phyloP scores from a whole-genome alignment of 495 filamentous ascomycete species.

The Penicillium psychrofluorescens region DNA sequence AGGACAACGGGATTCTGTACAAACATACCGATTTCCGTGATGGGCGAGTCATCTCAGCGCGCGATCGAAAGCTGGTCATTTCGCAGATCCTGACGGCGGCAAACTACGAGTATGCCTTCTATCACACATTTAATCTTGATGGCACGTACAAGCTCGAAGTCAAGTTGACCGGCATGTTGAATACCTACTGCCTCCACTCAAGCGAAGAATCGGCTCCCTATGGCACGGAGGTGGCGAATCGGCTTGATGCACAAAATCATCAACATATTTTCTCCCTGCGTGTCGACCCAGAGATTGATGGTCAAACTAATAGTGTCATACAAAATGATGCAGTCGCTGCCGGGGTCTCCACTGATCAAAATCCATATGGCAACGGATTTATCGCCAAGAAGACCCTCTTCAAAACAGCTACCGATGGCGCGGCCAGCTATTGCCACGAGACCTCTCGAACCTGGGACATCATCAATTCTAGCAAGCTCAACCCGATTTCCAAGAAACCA shows the following conservation, averaged over 20 bases:
- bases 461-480: slow-evolving; percentile 36
- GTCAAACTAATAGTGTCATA: slow-evolving; percentile 40
- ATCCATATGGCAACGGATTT: slow-evolving; percentile 43
- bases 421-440: slow-evolving; percentile 38
- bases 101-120: slow-evolving; percentile 58
- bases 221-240: slow-evolving; percentile 39
- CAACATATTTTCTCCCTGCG: slow-evolving; percentile 49
- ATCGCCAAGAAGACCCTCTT: slow-evolving; percentile 37
- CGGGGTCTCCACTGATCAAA: slow-evolving; percentile 26
- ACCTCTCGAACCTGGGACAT: slow-evolving; percentile 43
- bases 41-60: slow-evolving; percentile 54
- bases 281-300: slow-evolving; percentile 49
- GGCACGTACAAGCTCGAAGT: slow-evolving; percentile 43
- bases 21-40: slow-evolving; percentile 83
- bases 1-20: slow-evolving; percentile 67
- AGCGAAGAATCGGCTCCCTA: slow-evolving; percentile 38
- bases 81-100: slow-evolving; percentile 56
- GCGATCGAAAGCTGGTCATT: slow-evolving; percentile 64
- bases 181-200: slow-evolving; percentile 38
- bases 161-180: slow-evolving; percentile 38
- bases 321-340: slow-evolving; percentile 39
- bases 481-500: slow-evolving; percentile 31
- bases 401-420: slow-evolving; percentile 32
- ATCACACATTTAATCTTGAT: slow-evolving; percentile 44
- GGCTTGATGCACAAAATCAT: slow-evolving; percentile 42